Evolutionary conservation across 2,329 filamentous ascomycete genomes (phyloP).

Genomic region (Ophiostoma sp.): DNA sequence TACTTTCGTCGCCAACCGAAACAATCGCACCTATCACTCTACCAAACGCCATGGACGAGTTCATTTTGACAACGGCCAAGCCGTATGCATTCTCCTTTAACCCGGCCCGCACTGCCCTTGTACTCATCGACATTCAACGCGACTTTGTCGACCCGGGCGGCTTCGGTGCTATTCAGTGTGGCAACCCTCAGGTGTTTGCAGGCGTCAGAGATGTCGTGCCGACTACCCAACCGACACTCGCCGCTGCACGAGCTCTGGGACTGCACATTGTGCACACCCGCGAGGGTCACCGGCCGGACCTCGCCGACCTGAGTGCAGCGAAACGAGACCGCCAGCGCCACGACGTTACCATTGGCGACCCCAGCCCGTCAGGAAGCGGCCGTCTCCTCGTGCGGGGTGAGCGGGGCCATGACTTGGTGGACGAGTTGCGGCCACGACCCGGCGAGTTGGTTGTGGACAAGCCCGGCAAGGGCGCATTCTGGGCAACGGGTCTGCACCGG

Average conservation of each 20-base stretch:
- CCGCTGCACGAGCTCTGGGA: conserved; percentile 41
- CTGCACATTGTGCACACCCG: conserved; percentile 52
- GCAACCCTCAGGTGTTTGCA: conserved; percentile 38
- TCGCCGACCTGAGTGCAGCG: conserved; percentile 53
- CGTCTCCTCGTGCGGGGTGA: conserved; percentile 54
- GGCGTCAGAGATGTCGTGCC: conserved; percentile 47
- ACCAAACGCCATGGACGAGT: not conserved
- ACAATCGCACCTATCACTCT: not conserved
- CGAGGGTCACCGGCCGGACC: conserved; percentile 53
- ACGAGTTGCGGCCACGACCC: conserved; percentile 52
- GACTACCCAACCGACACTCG: conserved; percentile 40
- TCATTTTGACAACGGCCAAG: conserved; percentile 19
- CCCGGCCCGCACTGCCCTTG: conserved; percentile 47
- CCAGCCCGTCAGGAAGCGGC: conserved; percentile 49
- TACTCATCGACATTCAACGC: conserved; percentile 58
- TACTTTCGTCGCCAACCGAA: not conserved
- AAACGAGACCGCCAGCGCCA: conserved; percentile 51
- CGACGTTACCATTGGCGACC: conserved; percentile 50
- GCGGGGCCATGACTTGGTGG: conserved; percentile 56
- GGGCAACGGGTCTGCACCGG: conserved; percentile 56
- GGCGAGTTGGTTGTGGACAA: conserved; percentile 59
- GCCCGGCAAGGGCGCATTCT: conserved; percentile 60
- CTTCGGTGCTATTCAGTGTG: conserved; percentile 52
- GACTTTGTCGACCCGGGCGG: conserved; percentile 50
- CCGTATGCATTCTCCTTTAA: conserved; percentile 41